Conservation (phyloP, 2,329 filamentous ascomycete genomes). For the Ascochyta fabae region DNA sequence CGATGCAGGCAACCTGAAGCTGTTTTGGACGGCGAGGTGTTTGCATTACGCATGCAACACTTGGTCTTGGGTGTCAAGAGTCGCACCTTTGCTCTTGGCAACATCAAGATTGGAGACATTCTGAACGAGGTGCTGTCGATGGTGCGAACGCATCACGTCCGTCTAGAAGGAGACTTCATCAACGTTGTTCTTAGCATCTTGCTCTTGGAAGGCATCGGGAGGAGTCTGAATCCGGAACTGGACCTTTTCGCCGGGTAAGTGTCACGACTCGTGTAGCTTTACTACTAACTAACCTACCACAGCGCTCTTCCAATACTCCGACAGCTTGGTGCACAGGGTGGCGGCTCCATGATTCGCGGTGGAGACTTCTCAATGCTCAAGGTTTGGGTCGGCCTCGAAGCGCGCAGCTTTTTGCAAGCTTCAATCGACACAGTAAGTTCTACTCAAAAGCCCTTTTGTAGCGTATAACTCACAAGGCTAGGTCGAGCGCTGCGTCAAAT, state of each 20-base stretch:
- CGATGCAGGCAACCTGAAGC: constrained; percentile 90
- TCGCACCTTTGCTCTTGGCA: constrained; percentile 87
- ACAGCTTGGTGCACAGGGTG: constrained; percentile 80
- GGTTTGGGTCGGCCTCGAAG: constrained; percentile 90
- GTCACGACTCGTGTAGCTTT: background rate
- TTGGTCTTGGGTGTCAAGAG: constrained; percentile 90
- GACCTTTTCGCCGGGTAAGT: constrained; percentile 79
- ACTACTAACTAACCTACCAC: constrained; percentile 22
- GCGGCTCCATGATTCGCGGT: constrained; percentile 59
- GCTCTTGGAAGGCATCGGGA: constrained; percentile 90
- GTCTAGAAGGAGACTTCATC: constrained; percentile 95
- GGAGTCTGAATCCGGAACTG: constrained; percentile 82
- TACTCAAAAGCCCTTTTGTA: background rate
- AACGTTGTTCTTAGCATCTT: constrained; percentile 97
- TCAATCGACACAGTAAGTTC: constrained; percentile 81
- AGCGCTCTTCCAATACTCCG: constrained; percentile 89
- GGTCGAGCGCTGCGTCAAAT: constrained; percentile 90
- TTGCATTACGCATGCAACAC: constrained; percentile 96
- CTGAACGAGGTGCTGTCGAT: constrained; percentile 88
- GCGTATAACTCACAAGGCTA: constrained; percentile 39
- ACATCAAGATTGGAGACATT: constrained; percentile 95
- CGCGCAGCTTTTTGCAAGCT: constrained; percentile 85
- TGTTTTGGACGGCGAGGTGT: constrained; percentile 87
- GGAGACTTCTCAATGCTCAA: constrained; percentile 73
- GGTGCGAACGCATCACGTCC: constrained; percentile 90